These are phyloP conservation scores for Barbarea vulgaris DNA, from an alignment of 345 rosid species.

Conservation along the genomic window DNA sequence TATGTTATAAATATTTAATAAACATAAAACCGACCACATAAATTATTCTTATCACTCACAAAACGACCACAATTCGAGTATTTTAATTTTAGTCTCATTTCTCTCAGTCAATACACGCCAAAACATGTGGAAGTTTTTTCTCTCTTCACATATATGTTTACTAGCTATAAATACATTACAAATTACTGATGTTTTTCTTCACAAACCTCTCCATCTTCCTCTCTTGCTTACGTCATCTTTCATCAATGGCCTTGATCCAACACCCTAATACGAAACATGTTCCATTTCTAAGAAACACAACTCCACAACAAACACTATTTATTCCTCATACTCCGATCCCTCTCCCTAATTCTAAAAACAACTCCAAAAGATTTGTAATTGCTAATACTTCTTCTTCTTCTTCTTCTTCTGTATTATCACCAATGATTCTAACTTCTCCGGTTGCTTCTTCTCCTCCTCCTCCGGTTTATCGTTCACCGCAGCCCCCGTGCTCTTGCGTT, in stretches of 20 bases:
- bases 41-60: constrained; percentile 17
- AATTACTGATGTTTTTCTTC: constrained; percentile 4
- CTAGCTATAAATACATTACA: constrained; percentile 16
- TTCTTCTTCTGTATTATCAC: constrained; percentile 25
- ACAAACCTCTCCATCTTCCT: background rate
- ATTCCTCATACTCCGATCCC: background rate
- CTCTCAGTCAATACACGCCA: constrained; percentile 41
- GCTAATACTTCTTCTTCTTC: constrained; percentile 25
- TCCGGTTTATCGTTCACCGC: constrained; percentile 7
- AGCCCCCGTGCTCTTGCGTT: background rate
- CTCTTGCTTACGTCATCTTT: background rate
- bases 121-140: constrained; percentile 25
- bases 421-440: constrained; percentile 2
- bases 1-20: background rate
- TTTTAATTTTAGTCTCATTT: constrained; percentile 2
- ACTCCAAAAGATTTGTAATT: constrained; percentile 7
- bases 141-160: background rate
- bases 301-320: constrained; percentile 1
- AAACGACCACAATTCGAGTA: constrained; percentile 29
- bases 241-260: constrained; percentile 48
- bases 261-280: constrained; percentile 34
- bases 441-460: constrained; percentile 22
- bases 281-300: constrained; percentile 15
- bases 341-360: constrained; percentile 1
- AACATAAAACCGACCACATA: constrained; percentile 26